Conservation (phyloP, 768 basidiomycete genomes). For the Panaeolus cyanescens region DNA sequence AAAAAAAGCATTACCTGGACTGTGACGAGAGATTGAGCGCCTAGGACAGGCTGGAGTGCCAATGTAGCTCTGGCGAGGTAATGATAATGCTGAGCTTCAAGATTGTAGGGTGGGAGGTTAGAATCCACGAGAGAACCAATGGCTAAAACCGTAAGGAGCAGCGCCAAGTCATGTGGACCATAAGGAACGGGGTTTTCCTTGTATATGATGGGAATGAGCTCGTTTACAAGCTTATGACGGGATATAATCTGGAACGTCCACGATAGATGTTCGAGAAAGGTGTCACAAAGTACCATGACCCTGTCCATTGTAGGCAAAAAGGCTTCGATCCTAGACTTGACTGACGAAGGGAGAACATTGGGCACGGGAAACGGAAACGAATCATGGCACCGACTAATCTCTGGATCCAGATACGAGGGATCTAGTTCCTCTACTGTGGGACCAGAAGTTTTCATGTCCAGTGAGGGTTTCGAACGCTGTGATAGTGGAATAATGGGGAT, state of each 20-base stretch:
- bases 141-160: slow-evolving; percentile 47
- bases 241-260: slow-evolving; percentile 55
- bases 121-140: slow-evolving; percentile 52
- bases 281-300: slow-evolving; percentile 44
- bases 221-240: slow-evolving; percentile 42
- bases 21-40: slow-evolving; percentile 45
- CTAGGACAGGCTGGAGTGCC: slow-evolving; percentile 45
- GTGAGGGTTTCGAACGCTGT: slow-evolving; percentile 2
- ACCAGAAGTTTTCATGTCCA: slow-evolving; percentile 5
- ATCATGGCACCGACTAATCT: slow-evolving; percentile 42
- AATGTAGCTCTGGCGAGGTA: slow-evolving; percentile 47
- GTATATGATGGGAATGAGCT: slow-evolving; percentile 50
- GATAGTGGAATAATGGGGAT: slow-evolving; percentile 5
- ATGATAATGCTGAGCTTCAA: slow-evolving; percentile 56
- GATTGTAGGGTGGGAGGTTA: slow-evolving; percentile 43
- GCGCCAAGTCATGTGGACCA: slow-evolving; percentile 52
- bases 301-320: slow-evolving; percentile 46
- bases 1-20: slow-evolving; percentile 36
- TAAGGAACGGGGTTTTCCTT: slow-evolving; percentile 34
- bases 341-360: slow-evolving; percentile 30
- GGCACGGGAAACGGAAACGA: slow-evolving; percentile 48
- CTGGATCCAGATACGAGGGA: slow-evolving; percentile 43
- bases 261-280: slow-evolving; percentile 47
- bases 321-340: slow-evolving; percentile 43
- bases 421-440: slow-evolving; percentile 39